Conservation (phyloP, 768 basidiomycete genomes). For the Boletus rex-veris region DNA sequence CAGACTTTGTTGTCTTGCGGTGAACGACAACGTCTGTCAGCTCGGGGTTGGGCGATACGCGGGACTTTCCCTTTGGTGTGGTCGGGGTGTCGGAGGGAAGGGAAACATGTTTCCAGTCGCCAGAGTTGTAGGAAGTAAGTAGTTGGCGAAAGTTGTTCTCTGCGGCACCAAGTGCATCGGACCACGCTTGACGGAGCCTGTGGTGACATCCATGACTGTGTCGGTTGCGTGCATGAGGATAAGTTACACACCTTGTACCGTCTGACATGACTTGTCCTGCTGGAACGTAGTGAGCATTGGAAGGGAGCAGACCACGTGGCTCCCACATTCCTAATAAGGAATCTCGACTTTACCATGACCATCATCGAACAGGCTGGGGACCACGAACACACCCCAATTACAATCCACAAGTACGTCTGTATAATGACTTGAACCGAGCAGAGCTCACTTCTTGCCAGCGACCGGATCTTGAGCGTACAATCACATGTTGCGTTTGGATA, state of each 20-base stretch:
- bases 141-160: slow-evolving; percentile 76
- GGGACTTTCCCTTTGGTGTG: slow-evolving; percentile 60
- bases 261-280: slow-evolving; percentile 43
- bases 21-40: slow-evolving; percentile 75
- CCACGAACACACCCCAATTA: neutral
- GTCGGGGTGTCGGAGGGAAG: slow-evolving; percentile 39
- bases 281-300: neutral
- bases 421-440: neutral
- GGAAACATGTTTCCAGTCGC: slow-evolving; percentile 80
- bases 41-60: slow-evolving; percentile 51
- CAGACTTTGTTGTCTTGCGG: slow-evolving; percentile 61
- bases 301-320: slow-evolving; percentile 8
- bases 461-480: slow-evolving; percentile 83
- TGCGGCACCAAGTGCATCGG: slow-evolving; percentile 67
- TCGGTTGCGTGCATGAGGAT: neutral
- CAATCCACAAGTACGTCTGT: slow-evolving; percentile 8
- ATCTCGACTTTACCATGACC: slow-evolving; percentile 7
- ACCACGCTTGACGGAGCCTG: slow-evolving; percentile 84
- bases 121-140: slow-evolving; percentile 62
- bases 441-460: slow-evolving; percentile 21
- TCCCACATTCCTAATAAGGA: neutral
- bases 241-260: slow-evolving; percentile 50
- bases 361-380: neutral
- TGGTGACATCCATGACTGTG: neutral
- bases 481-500: slow-evolving; percentile 94